Conservation (phyloP, 2,329 filamentous ascomycete species). For the Pseudocercospora vitis region DNA sequence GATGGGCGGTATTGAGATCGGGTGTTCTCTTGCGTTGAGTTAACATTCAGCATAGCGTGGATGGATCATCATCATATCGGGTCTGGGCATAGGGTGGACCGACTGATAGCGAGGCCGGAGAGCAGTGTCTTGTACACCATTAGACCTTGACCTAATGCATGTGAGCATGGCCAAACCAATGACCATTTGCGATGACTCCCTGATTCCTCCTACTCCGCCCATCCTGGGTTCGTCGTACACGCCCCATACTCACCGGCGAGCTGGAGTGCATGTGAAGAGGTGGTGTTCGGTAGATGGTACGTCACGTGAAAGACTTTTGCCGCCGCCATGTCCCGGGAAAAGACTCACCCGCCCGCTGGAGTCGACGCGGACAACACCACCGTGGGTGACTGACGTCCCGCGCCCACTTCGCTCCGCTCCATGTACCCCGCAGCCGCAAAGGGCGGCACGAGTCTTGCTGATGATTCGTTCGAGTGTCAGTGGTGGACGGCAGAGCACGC, state of each 20-base stretch:
- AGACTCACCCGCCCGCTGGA: not conserved
- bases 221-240: not conserved
- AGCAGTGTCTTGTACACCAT: no score
- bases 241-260: not conserved
- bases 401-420: slow-evolving; percentile 5
- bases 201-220: no score
- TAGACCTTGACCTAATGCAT: no score
- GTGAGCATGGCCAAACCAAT: no score
- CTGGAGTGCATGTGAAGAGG: not conserved
- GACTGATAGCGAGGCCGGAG: not conserved
- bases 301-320: no score
- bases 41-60: not conserved
- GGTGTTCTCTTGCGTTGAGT: not conserved
- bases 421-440: slow-evolving; percentile 4
- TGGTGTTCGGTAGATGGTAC: no score
- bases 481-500: not conserved
- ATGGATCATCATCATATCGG: no score
- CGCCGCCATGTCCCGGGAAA: not conserved
- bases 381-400: not conserved
- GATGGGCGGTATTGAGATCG: not conserved
- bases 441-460: not conserved
- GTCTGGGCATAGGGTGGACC: no score
- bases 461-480: slow-evolving; percentile 4
- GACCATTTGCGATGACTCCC: no score
- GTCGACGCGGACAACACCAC: not conserved